These are phyloP conservation scores for Orbilia javanica DNA, from an alignment of 2,329 filamentous ascomycete species.

Conservation along the genomic window DNA sequence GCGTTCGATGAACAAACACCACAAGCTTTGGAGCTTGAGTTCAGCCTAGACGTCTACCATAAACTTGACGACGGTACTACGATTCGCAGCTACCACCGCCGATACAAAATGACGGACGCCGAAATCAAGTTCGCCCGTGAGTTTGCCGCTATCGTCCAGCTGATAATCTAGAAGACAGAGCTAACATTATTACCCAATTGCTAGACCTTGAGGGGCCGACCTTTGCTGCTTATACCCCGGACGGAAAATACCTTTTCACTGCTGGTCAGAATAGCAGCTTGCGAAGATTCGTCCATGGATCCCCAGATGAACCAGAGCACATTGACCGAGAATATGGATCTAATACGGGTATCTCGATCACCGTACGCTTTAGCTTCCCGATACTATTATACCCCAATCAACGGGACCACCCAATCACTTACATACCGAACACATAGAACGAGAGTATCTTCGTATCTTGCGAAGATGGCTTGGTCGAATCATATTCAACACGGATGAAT, in stretches of 20 bases:
- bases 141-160: neutral
- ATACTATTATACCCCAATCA: neutral
- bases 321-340: constrained; percentile 92
- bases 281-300: constrained; percentile 90
- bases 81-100: neutral
- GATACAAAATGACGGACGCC: constrained; percentile 42
- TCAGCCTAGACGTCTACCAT: neutral
- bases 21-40: constrained; percentile 12
- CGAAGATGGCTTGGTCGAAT: constrained; percentile 95
- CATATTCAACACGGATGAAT: constrained; percentile 83
- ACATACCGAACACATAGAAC: constrained; percentile 68
- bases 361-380: constrained; percentile 66
- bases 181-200: neutral
- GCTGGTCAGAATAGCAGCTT: constrained; percentile 94
- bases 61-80: neutral
- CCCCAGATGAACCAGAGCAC: constrained; percentile 89
- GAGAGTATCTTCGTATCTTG: constrained; percentile 89
- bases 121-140: constrained; percentile 53
- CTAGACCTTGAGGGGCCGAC: constrained; percentile 85
- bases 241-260: constrained; percentile 87
- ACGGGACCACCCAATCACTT: neutral
- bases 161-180: neutral
- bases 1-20: constrained; percentile 22
- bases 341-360: constrained; percentile 82
- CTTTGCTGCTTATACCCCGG: constrained; percentile 87